Percentiles rank a stretch among this genome's conserved stretches.
Evolutionary conservation across 495 filamentous ascomycete species (phyloP).

Genomic region (Bathelium albidoporum): DNA sequence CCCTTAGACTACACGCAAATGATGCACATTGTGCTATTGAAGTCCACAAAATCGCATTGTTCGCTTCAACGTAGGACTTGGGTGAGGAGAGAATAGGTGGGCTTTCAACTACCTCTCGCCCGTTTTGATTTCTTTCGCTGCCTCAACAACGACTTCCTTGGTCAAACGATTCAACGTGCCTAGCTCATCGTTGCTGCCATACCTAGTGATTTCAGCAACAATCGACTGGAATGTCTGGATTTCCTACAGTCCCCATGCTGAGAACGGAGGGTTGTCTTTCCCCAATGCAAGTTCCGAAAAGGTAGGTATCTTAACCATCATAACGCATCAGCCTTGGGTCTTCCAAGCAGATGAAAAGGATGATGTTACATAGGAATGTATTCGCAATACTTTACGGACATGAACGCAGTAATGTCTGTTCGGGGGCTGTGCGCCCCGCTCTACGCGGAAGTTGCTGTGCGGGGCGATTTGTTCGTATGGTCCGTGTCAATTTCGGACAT

Average conservation of each 20-base stretch:
- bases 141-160: slow-evolving; percentile 24
- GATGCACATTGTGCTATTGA: too few species aligned
- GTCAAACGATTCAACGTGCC: slow-evolving; percentile 29
- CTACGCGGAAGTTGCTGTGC: too few species aligned
- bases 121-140: slow-evolving; percentile 28
- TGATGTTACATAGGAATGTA: too few species aligned
- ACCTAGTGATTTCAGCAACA: slow-evolving; percentile 12
- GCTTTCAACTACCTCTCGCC: slow-evolving; percentile 24
- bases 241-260: slow-evolving; percentile 27
- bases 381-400: too few species aligned
- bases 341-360: not conserved
- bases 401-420: too few species aligned
- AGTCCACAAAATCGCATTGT: not conserved
- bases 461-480: too few species aligned
- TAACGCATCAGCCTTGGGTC: not conserved
- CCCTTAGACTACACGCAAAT: not conserved
- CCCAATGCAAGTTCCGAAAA: slow-evolving; percentile 24
- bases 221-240: not conserved
- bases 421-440: too few species aligned
- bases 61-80: too few species aligned
- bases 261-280: slow-evolving; percentile 22
- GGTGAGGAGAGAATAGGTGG: too few species aligned
- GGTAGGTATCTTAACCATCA: slow-evolving; percentile 15
- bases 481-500: too few species aligned
- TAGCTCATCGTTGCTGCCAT: slow-evolving; percentile 29